Evolutionary conservation across 305 asterid genomes (phyloP).

Genomic region (Fraxinus latifolia): DNA sequence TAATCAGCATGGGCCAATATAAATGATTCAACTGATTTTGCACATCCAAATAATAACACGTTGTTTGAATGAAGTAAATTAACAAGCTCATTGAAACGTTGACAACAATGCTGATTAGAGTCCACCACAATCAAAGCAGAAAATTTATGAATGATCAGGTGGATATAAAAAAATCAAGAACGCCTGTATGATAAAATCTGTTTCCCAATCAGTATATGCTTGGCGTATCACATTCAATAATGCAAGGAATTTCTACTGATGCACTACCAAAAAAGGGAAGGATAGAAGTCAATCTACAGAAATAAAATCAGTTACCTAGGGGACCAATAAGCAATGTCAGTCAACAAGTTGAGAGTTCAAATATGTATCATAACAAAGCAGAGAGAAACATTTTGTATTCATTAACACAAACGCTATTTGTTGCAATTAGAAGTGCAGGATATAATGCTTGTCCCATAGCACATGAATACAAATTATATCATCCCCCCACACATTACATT

Average conservation of each 20-base stretch:
- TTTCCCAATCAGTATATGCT: neutral
- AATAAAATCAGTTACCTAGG: neutral
- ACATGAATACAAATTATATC: neutral
- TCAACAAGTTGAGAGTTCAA: neutral
- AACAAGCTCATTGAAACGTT: neutral
- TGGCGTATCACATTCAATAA: neutral
- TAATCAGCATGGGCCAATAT: conserved; percentile 25
- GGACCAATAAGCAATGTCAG: neutral
- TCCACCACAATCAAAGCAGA: neutral
- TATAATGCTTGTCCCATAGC: neutral
- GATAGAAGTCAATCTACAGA: neutral
- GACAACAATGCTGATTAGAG: neutral
- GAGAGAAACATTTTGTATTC: neutral
- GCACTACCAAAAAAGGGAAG: neutral
- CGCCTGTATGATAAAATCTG: neutral
- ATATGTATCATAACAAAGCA: neutral
- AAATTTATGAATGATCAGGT: neutral
- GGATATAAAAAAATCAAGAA: neutral
- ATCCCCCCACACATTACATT: neutral
- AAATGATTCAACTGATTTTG: conserved; percentile 15
- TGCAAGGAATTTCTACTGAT: neutral
- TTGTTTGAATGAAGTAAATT: neutral
- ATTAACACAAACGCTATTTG: neutral
- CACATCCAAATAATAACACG: conserved; percentile 15
- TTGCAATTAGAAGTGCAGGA: neutral